phyloP scores from a whole-genome alignment of 306 rosid genomes.

The Lagenaria siceraria region DNA sequence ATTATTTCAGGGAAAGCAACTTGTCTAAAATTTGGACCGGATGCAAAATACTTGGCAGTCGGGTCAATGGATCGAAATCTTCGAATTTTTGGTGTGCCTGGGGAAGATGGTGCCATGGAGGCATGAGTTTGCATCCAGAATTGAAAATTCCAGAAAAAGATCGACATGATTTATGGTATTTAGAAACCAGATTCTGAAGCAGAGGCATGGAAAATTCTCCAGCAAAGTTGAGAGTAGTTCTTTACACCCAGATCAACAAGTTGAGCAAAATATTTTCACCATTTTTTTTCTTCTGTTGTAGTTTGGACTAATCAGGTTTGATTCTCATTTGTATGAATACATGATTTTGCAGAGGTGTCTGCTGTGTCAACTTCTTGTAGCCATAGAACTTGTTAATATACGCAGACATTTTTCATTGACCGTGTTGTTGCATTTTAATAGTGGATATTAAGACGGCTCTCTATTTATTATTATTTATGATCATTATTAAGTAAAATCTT shows the following conservation, averaged over 20 bases:
- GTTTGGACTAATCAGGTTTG: not conserved
- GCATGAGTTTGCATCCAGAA: constrained; percentile 14
- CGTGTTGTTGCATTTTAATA: not conserved
- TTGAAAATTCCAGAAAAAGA: not conserved
- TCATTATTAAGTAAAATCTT: no score
- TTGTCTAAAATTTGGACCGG: constrained; percentile 66
- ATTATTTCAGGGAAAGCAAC: constrained; percentile 62
- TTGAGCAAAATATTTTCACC: not conserved
- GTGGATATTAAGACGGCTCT: not conserved
- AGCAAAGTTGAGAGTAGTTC: not conserved
- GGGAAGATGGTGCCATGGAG: constrained; percentile 37
- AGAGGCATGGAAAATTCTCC: not conserved
- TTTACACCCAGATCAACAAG: not conserved
- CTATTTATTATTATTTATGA: not conserved
- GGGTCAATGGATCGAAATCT: constrained; percentile 98
- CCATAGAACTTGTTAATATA: not conserved
- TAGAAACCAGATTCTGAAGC: not conserved
- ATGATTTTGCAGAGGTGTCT: not conserved
- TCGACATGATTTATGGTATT: not conserved
- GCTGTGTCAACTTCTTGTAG: not conserved
- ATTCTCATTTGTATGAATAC: not conserved
- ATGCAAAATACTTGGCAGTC: constrained; percentile 73
- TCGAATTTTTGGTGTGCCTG: constrained; percentile 70
- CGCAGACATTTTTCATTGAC: not conserved
- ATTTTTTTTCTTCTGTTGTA: not conserved